Evolutionary conservation across 345 rosid genomes (phyloP), one percentile per base, ranked within the genome.

Genomic region (Draba incana): DNA sequence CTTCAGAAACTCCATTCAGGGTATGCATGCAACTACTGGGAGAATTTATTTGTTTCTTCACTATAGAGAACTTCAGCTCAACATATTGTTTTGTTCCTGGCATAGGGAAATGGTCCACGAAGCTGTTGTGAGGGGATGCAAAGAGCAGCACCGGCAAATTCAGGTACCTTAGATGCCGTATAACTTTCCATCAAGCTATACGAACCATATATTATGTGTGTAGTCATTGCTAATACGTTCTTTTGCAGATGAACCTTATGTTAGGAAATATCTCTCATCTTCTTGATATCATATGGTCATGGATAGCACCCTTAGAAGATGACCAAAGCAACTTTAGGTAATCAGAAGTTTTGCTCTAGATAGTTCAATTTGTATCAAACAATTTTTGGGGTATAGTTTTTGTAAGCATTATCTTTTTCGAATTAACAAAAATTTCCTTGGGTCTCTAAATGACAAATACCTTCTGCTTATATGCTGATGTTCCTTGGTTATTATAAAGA

Each of bases 1-100:
- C 96, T 94, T 80, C 99, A 91, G 84, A 91, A 94, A 72, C 96
- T 94, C 49, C 95, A 94, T 75, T 94, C 99, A 14, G 89, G 95
- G 99, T 94, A 80, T 46, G 37, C 39, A 62, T 62, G 51, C 58
- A 24, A 54, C 39, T 61, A 39, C 43, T 62, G 56, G 28, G 30
- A 47, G 62, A 11, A 5, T 43, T 72, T 42, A 1, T 25, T 15
- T 58, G 35, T 57, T 10, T 52, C 35, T 13, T 56, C 8, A 42
- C 43, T n/a, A 14, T 61, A 5, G 35, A 48, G 33, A 43, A 53
- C 53, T 69, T 15, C 43, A 28, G 9, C 13, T 49, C 44, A 71
- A 44, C 57, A 9, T 58, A 27, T 61, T 64, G 25, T 61, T 13
- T 62, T 69, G 27, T 67, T 62, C 75, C 75, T 49, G 60, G 37